A percentile compares a stretch with the other conserved stretches of the same genome.
Conservation (phyloP, 495 filamentous ascomycete species). For the Penicillium flavigenum region DNA sequence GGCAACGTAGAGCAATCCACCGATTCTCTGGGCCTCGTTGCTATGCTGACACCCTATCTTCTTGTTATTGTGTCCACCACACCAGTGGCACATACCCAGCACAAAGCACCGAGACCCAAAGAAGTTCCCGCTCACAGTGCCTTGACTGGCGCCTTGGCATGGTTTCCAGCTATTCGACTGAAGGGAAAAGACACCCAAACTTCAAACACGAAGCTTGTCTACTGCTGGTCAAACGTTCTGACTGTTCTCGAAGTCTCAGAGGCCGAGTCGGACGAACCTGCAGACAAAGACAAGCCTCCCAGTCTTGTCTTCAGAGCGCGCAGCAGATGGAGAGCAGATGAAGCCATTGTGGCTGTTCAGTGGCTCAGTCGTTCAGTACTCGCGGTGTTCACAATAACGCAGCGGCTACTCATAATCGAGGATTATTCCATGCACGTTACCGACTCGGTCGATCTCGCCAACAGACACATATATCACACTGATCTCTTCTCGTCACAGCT, state of each 20-base stretch:
- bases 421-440: conserved; percentile 85
- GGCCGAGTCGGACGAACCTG: conserved; percentile 59
- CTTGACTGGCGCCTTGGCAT: conserved; percentile 89
- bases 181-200: conserved; percentile 64
- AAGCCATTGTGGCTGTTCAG: conserved; percentile 94
- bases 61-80: conserved; percentile 96
- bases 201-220: conserved; percentile 74
- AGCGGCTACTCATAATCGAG: conserved; percentile 88
- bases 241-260: conserved; percentile 87
- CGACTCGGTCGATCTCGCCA: conserved; percentile 87
- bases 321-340: conserved; percentile 89
- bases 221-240: conserved; percentile 96
- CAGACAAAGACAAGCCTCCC: conserved; percentile 65
- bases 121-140: conserved; percentile 85
- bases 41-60: conserved; percentile 93
- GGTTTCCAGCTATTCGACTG: conserved; percentile 94
- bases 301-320: conserved; percentile 76
- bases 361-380: conserved; percentile 95
- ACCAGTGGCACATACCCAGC: conserved; percentile 90
- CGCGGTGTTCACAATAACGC: conserved; percentile 87
- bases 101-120: conserved; percentile 86
- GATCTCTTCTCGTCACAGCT: conserved; percentile 86
- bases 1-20: conserved; percentile 88
- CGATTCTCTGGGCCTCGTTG: conserved; percentile 86
- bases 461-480: conserved; percentile 87